These are phyloP conservation scores for Vanderwaltozyma yarrowii DNA, from an alignment of 805 yeast genomes.

Conservation along the genomic window DNA sequence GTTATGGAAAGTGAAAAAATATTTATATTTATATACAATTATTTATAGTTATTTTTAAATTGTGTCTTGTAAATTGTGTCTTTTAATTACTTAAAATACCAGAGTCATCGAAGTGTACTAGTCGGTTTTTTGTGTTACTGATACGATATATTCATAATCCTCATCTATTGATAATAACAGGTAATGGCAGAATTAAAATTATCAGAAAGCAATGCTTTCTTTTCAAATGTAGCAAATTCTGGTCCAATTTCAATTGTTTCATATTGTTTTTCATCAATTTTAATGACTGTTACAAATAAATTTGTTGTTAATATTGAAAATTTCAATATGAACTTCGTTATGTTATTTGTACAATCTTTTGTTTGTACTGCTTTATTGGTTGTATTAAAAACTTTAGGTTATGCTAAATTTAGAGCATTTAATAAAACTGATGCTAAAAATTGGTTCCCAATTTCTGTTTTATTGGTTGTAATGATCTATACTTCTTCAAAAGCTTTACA, in stretches of 20 bases:
- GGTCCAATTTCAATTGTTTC: conserved; percentile 59
- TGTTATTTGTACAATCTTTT: conserved; percentile 74
- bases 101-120: conserved; percentile 6
- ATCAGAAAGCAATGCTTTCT: conserved; percentile 5
- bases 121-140: conserved; percentile 35
- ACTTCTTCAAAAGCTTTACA: conserved; percentile 89
- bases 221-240: conserved; percentile 31
- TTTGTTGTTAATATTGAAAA: conserved; percentile 69
- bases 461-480: conserved; percentile 86
- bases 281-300: conserved; percentile 97
- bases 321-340: conserved; percentile 75
- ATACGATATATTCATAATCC: conserved; percentile 35
- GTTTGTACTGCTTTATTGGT: conserved; percentile 71
- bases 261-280: conserved; percentile 88
- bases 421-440: conserved; percentile 80
- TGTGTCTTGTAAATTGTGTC: no score
- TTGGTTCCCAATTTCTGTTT: conserved; percentile 86
- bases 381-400: conserved; percentile 53
- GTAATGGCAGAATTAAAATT: conserved; percentile 25
- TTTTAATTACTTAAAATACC: no score
- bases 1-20: no score
- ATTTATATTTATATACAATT: no score
- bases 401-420: conserved; percentile 75
- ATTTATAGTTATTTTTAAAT: no score
- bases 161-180: neutral